phyloP scores from a whole-genome alignment of 306 rosid genomes.

The Cyamopsis tetragonoloba region DNA sequence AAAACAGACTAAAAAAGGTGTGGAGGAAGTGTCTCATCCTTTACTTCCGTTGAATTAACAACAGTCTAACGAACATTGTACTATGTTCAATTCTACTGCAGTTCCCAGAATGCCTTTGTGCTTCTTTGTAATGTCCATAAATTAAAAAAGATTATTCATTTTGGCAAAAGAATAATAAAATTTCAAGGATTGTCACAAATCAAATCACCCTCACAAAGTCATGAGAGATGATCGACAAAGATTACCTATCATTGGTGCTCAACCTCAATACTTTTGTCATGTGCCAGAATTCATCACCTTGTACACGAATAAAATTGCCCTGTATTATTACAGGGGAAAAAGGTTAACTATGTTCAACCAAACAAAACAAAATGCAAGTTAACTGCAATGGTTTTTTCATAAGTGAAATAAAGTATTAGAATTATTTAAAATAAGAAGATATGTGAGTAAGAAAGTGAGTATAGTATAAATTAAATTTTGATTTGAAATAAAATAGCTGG shows the following conservation, averaged over 20 bases:
- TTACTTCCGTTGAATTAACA: neutral
- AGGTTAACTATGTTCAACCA: neutral
- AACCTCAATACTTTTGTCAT: constrained; percentile 88
- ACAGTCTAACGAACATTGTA: too few species aligned
- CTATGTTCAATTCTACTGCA: neutral
- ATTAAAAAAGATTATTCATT: neutral
- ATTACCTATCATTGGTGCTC: constrained; percentile 66
- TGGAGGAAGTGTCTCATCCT: neutral
- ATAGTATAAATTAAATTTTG: too few species aligned
- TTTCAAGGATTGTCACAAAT: neutral
- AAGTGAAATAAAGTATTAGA: neutral
- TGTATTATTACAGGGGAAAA: constrained; percentile 24
- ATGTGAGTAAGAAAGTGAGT: too few species aligned
- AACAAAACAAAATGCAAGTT: neutral
- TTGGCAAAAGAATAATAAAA: neutral
- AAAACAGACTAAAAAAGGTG: neutral
- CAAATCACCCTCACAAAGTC: neutral
- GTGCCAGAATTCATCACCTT: constrained; percentile 94
- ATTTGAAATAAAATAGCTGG: too few species aligned
- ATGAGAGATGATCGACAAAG: neutral
- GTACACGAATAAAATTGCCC: constrained; percentile 65
- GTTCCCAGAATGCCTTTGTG: neutral
- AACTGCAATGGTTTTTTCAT: neutral
- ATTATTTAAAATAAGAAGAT: too few species aligned
- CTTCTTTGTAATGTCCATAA: neutral